phyloP scores from a whole-genome alignment of 78 protist species.

The slime mould (Dictyostelium discoideum) region DNA sequence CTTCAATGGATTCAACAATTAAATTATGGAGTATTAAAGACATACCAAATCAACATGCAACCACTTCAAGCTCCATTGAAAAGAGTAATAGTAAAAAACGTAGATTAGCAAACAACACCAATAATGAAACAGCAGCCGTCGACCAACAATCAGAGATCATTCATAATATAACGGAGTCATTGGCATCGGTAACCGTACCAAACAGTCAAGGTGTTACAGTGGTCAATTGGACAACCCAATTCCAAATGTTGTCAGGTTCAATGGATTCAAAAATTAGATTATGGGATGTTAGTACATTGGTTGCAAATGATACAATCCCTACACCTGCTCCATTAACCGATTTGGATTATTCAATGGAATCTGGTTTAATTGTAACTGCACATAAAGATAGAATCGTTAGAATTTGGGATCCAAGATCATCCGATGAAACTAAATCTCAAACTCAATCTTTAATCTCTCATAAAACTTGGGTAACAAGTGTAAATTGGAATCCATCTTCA shows the following conservation, averaged over 20 bases:
- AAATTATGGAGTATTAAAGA: constrained; percentile 48
- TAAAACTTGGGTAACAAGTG: constrained; percentile 62
- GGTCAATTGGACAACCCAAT: constrained; percentile 67
- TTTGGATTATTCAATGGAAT: constrained; percentile 24
- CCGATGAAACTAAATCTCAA: background rate
- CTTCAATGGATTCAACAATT: constrained; percentile 15
- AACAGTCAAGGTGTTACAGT: constrained; percentile 58
- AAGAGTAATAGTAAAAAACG: background rate
- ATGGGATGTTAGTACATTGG: constrained; percentile 78
- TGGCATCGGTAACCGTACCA: constrained; percentile 41
- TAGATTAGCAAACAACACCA: background rate
- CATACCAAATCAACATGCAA: constrained; percentile 12
- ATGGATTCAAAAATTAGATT: constrained; percentile 63
- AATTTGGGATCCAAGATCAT: constrained; percentile 78
- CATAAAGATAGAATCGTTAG: constrained; percentile 74
- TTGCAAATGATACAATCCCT: constrained; percentile 7
- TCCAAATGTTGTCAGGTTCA: constrained; percentile 59
- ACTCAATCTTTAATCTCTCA: constrained; percentile 56
- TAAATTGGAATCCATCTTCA: constrained; percentile 67
- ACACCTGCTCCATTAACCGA: background rate
- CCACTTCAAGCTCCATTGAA: background rate
- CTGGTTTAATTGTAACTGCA: constrained; percentile 59
- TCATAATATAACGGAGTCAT: constrained; percentile 4
- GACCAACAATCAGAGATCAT: background rate
- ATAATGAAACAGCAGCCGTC: background rate